phyloP scores from a whole-genome alignment of 2,329 filamentous ascomycete species.

The Immersiporthe knoxdaviesiana region DNA sequence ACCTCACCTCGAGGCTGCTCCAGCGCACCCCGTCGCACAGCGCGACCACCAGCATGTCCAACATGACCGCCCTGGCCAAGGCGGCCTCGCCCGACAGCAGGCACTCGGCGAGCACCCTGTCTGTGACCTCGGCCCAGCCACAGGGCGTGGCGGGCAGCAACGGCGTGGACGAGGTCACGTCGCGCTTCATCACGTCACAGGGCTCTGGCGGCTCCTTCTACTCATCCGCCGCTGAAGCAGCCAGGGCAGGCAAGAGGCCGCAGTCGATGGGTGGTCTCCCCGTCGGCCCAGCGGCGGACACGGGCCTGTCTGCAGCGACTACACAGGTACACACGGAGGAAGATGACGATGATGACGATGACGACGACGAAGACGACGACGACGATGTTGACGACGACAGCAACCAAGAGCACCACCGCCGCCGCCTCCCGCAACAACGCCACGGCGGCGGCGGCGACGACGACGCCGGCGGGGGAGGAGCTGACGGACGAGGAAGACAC shows the following conservation, averaged over 20 bases:
- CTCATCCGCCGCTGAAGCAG: constrained; percentile 39
- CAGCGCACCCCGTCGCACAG: constrained; percentile 65
- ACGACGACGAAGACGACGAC: neutral
- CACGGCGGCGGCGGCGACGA: too few species aligned
- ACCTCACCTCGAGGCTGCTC: constrained; percentile 69
- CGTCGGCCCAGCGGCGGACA: constrained; percentile 33
- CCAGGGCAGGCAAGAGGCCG: constrained; percentile 38
- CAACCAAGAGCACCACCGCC: neutral
- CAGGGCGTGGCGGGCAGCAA: constrained; percentile 44
- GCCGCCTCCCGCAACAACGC: neutral
- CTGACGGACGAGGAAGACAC: constrained; percentile 44
- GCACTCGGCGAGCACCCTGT: constrained; percentile 37
- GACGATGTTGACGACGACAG: neutral
- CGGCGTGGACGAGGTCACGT: constrained; percentile 56
- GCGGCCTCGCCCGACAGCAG: constrained; percentile 41
- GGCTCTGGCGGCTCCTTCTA: constrained; percentile 56
- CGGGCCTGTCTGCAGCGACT: constrained; percentile 18
- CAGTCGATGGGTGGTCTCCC: constrained; percentile 47
- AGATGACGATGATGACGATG: constrained; percentile 35
- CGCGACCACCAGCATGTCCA: constrained; percentile 67
- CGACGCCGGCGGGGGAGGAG: too few species aligned
- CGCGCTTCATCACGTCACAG: constrained; percentile 58
- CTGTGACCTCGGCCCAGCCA: constrained; percentile 38
- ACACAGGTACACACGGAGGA: constrained; percentile 33
- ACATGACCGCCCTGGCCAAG: constrained; percentile 57